Conservation (phyloP, 1,139 yeast genomes). For the Suhomyces anneliseae region DNA sequence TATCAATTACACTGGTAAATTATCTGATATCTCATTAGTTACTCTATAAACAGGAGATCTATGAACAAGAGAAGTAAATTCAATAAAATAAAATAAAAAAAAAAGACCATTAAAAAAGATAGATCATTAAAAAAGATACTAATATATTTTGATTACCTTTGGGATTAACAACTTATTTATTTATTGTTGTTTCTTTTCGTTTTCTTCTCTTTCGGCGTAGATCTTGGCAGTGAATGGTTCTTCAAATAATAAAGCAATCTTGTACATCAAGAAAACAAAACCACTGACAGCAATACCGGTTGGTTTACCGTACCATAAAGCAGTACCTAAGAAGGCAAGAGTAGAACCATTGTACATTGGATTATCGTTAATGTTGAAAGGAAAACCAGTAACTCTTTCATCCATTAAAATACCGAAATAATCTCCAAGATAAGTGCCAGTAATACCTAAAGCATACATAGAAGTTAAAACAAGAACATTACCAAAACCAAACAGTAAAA, state of each 20-base stretch:
- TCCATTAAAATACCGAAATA: constrained; percentile 95
- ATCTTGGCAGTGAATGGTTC: constrained; percentile 95
- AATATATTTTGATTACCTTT: not conserved
- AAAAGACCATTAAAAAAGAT: too few species aligned
- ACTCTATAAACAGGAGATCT: too few species aligned
- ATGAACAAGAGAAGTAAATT: too few species aligned
- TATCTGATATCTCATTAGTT: too few species aligned
- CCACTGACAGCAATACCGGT: constrained; percentile 75
- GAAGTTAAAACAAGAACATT: constrained; percentile 77
- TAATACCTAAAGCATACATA: constrained; percentile 93
- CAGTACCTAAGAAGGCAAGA: constrained; percentile 85
- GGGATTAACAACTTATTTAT: not conserved
- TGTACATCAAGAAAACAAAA: constrained; percentile 79
- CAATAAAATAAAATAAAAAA: too few species aligned
- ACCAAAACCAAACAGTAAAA: constrained; percentile 57
- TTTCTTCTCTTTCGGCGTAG: constrained; percentile 63
- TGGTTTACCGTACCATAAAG: constrained; percentile 85
- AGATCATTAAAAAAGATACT: too few species aligned
- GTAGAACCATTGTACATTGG: constrained; percentile 98
- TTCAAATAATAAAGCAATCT: constrained; percentile 80
- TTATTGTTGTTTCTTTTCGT: constrained; percentile 10
- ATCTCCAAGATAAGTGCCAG: constrained; percentile 96
- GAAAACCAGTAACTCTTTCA: constrained; percentile 88
- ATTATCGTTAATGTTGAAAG: constrained; percentile 84
- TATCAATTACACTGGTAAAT: too few species aligned